These are phyloP conservation scores for Penicillium sp. DNA, from an alignment of 2,329 filamentous ascomycete species.

Conservation along the genomic window DNA sequence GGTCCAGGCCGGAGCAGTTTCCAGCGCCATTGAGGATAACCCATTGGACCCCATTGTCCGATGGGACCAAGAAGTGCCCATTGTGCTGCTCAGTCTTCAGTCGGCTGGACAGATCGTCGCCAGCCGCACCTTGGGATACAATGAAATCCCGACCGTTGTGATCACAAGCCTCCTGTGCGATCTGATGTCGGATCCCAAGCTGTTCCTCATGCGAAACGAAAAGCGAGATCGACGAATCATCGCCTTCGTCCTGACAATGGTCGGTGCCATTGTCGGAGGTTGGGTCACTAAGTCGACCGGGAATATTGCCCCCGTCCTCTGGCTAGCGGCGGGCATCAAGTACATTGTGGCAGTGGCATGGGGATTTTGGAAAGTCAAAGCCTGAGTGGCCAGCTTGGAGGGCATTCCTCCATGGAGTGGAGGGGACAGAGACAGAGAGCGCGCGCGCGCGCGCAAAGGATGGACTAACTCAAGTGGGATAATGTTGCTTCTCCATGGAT, in stretches of 20 bases:
- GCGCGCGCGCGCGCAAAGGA: too few relatives aligned
- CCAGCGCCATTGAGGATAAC: conserved; percentile 10
- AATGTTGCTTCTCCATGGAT: too few relatives aligned
- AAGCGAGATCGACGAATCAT: conserved; percentile 25
- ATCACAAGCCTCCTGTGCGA: conserved; percentile 29
- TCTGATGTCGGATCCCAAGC: conserved; percentile 25
- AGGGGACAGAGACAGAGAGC: not conserved
- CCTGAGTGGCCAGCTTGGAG: not conserved
- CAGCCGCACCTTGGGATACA: conserved; percentile 23
- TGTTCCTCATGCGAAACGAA: conserved; percentile 23
- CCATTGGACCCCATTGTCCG: conserved; percentile 1
- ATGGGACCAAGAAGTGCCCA: conserved; percentile 24
- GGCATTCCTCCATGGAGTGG: not conserved
- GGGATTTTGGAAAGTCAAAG: conserved; percentile 17
- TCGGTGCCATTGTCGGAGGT: conserved; percentile 25
- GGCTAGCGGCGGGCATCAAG: conserved; percentile 23
- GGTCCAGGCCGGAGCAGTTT: conserved; percentile 20
- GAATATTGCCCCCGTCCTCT: conserved; percentile 19
- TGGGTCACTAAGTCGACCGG: conserved; percentile 25
- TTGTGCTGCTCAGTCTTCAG: conserved; percentile 28
- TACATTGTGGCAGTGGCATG: conserved; percentile 15
- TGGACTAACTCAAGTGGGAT: too few relatives aligned
- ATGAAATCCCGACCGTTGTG: conserved; percentile 29
- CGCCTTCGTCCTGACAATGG: conserved; percentile 22
- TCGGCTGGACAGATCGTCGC: conserved; percentile 27